These are phyloP conservation scores for Blastobotrys illinoisensis DNA, from an alignment of 1,139 yeast genomes.

Conservation along the genomic window DNA sequence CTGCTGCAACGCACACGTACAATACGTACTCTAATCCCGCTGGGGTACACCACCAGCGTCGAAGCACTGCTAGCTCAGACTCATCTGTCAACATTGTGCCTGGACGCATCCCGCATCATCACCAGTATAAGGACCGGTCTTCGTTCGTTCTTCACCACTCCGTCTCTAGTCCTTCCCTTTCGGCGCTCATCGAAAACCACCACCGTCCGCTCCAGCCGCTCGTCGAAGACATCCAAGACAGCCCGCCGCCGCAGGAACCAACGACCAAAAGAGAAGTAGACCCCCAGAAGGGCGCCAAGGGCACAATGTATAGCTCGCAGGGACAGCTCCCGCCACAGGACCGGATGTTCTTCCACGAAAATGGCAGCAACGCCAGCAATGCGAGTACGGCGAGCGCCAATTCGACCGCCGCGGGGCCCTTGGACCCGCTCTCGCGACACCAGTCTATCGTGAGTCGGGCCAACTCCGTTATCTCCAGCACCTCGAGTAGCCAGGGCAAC, in stretches of 20 bases:
- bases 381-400: background rate
- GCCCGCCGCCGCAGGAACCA: background rate
- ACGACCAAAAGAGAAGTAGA: background rate
- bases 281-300: background rate
- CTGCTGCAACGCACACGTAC: background rate
- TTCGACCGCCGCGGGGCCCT: background rate
- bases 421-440: background rate
- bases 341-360: background rate
- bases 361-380: background rate
- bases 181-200: background rate
- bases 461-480: background rate
- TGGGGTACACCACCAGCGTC: background rate
- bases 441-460: background rate
- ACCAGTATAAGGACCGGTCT: background rate
- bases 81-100: background rate
- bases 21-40: background rate
- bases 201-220: background rate
- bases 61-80: background rate
- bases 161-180: background rate
- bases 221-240: background rate
- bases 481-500: background rate
- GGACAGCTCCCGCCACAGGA: background rate
- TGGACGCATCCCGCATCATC: background rate
- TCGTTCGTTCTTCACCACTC: background rate
- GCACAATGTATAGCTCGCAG: background rate